These are phyloP conservation scores for Salix caprea DNA, from an alignment of 345 rosid genomes.

Conservation along the genomic window DNA sequence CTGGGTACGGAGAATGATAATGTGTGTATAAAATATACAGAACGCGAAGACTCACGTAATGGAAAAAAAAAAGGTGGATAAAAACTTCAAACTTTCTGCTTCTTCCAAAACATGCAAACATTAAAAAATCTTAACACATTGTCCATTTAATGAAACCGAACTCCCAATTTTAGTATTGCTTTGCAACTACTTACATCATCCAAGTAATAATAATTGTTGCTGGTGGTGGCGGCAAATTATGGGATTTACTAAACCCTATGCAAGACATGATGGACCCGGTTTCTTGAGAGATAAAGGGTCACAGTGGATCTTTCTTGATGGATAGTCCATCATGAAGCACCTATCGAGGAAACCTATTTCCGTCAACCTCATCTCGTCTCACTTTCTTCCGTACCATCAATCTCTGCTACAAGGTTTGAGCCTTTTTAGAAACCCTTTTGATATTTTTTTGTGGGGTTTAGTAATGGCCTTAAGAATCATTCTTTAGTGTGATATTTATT, in stretches of 20 bases:
- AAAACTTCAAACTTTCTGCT: neutral
- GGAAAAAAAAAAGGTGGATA: neutral
- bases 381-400: constrained; percentile 85
- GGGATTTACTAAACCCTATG: constrained; percentile 75
- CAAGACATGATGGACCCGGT: constrained; percentile 49
- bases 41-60: neutral
- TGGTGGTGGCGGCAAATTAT: constrained; percentile 84
- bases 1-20: too few relatives aligned
- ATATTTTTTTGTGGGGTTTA: neutral
- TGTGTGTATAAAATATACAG: too few relatives aligned
- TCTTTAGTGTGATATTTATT: too few relatives aligned
- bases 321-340: constrained; percentile 85
- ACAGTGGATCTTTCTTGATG: constrained; percentile 87
- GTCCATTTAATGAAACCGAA: neutral
- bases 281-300: constrained; percentile 65
- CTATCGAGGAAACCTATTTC: constrained; percentile 37
- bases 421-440: neutral
- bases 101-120: neutral
- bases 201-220: constrained; percentile 43
- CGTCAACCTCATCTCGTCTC: constrained; percentile 70
- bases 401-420: constrained; percentile 70
- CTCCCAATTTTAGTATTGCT: neutral
- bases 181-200: neutral
- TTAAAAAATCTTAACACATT: neutral
- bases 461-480: neutral